These are phyloP conservation scores for Xylaria longipes DNA, from an alignment of 495 filamentous ascomycete genomes.

Conservation along the genomic window DNA sequence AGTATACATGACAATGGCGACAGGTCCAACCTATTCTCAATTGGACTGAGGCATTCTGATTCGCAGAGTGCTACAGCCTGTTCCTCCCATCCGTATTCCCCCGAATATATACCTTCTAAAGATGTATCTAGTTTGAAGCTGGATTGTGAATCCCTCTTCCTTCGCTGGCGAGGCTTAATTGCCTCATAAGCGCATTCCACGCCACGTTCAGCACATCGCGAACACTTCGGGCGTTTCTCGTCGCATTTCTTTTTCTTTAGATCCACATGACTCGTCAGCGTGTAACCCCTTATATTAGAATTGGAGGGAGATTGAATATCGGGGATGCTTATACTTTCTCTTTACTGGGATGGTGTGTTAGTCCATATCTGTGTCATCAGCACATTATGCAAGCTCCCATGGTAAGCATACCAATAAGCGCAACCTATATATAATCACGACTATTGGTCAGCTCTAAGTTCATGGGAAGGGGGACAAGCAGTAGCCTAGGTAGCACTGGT, in stretches of 20 bases:
- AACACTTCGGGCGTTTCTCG: slow-evolving; percentile 63
- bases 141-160: slow-evolving; percentile 47
- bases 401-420: slow-evolving; percentile 59
- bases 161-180: slow-evolving; percentile 63
- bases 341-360: slow-evolving; percentile 45
- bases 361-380: slow-evolving; percentile 26
- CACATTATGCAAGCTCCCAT: background rate
- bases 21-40: slow-evolving; percentile 34
- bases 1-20: slow-evolving; percentile 25
- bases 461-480: background rate
- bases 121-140: slow-evolving; percentile 19
- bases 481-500: slow-evolving; percentile 10
- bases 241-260: slow-evolving; percentile 70
- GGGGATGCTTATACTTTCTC: slow-evolving; percentile 49
- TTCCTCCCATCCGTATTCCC: slow-evolving; percentile 30
- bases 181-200: slow-evolving; percentile 62
- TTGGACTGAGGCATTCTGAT: slow-evolving; percentile 39
- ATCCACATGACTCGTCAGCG: slow-evolving; percentile 25
- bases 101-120: background rate
- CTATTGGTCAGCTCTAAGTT: slow-evolving; percentile 28
- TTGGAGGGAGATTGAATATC: slow-evolving; percentile 12
- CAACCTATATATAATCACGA: slow-evolving; percentile 53
- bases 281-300: background rate
- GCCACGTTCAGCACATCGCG: slow-evolving; percentile 61
- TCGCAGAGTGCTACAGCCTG: slow-evolving; percentile 25